phyloP scores from a whole-genome alignment of 495 filamentous ascomycete species.

The Aspergillus sclerotioniger region DNA sequence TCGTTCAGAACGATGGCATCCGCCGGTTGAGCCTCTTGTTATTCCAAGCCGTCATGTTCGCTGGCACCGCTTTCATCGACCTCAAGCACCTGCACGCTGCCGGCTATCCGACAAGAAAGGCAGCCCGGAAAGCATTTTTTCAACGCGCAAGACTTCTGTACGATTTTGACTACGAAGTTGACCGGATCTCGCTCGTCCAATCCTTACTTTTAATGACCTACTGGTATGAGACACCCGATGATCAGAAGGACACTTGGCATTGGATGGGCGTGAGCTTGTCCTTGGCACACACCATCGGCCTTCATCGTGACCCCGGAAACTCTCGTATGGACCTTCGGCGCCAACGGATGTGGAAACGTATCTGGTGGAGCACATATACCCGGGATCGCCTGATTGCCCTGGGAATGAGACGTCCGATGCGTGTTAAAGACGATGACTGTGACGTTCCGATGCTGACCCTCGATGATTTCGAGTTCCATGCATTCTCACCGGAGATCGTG shows the following conservation, averaged over 20 bases:
- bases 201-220: conserved; percentile 82
- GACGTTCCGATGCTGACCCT: conserved; percentile 84
- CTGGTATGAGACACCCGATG: conserved; percentile 87
- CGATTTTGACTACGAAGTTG: conserved; percentile 82
- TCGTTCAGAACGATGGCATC: conserved; percentile 62
- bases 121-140: conserved; percentile 76
- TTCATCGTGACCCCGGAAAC: conserved; percentile 76
- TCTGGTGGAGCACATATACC: conserved; percentile 96
- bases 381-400: conserved; percentile 83
- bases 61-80: conserved; percentile 74
- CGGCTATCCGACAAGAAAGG: conserved; percentile 68
- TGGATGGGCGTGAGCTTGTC: conserved; percentile 89
- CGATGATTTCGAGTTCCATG: conserved; percentile 77
- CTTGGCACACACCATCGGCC: conserved; percentile 76
- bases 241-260: conserved; percentile 88
- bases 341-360: conserved; percentile 80
- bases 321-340: conserved; percentile 67
- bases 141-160: conserved; percentile 73
- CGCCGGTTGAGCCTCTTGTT: conserved; percentile 73
- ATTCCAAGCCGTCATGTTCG: conserved; percentile 82
- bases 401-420: conserved; percentile 83
- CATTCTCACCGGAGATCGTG: conserved; percentile 60
- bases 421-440: conserved; percentile 86
- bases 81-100: conserved; percentile 64
- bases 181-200: conserved; percentile 80